A percentile compares a stretch with the other conserved stretches of the same genome.
Evolutionary conservation across 1,139 yeast genomes (phyloP).

Genomic region (Taiozyma sp.): DNA sequence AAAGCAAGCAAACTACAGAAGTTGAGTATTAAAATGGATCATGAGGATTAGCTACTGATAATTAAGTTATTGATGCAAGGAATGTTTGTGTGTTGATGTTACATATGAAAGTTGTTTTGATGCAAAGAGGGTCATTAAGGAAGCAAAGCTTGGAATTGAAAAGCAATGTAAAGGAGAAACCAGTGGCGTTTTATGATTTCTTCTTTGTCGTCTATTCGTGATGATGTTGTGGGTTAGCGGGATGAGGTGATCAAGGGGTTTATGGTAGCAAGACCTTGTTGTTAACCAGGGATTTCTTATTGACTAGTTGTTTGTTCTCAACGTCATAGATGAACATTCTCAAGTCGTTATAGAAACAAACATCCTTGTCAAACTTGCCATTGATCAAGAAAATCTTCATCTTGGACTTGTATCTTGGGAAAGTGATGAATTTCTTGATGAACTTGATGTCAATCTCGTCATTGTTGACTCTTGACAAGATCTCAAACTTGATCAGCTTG

Average conservation of each 20-base stretch:
- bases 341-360: slow-evolving; percentile 27
- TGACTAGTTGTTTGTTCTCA: slow-evolving; percentile 14
- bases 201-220: background rate
- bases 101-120: background rate
- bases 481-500: slow-evolving; percentile 33
- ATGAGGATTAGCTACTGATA: background rate
- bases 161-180: background rate
- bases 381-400: slow-evolving; percentile 37
- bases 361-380: slow-evolving; percentile 18
- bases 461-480: slow-evolving; percentile 20
- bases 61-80: background rate
- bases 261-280: slow-evolving; percentile 12
- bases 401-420: slow-evolving; percentile 40
- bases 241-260: background rate
- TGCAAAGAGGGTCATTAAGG: background rate
- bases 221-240: background rate
- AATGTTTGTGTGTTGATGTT: background rate
- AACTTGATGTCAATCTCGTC: slow-evolving; percentile 15
- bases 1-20: background rate
- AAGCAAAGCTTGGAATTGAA: background rate
- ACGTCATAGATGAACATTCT: slow-evolving; percentile 28
- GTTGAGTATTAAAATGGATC: background rate
- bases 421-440: slow-evolving; percentile 35
- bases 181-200: background rate
- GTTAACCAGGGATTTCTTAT: slow-evolving; percentile 20